phyloP scores from a whole-genome alignment of 2,329 filamentous ascomycete species.

The Zymoseptoria passerinii region DNA sequence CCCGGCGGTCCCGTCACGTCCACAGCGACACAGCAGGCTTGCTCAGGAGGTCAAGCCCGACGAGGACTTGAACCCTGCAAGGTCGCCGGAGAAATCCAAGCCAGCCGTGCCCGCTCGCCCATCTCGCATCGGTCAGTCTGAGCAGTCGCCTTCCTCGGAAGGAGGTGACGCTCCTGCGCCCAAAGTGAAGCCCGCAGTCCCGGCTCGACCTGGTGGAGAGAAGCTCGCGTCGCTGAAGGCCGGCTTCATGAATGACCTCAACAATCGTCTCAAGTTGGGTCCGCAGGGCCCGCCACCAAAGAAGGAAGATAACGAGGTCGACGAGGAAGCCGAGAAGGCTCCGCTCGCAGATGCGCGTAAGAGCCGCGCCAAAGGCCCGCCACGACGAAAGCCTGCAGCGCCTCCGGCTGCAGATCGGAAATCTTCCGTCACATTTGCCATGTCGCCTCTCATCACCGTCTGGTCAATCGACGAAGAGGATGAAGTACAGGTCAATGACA shows the following conservation, averaged over 20 bases:
- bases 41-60: constrained; percentile 25
- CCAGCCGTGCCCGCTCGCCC: constrained; percentile 55
- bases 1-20: constrained; percentile 26
- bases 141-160: constrained; percentile 19
- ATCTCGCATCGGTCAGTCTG: constrained; percentile 42
- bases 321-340: constrained; percentile 57
- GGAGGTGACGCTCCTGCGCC: constrained; percentile 30
- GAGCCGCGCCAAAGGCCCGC: constrained; percentile 78
- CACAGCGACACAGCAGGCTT: constrained; percentile 24
- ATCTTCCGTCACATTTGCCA: constrained; percentile 38
- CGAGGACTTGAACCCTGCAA: constrained; percentile 37
- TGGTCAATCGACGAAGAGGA: constrained; percentile 39
- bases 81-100: constrained; percentile 52
- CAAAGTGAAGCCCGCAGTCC: constrained; percentile 77
- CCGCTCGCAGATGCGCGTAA: constrained; percentile 87
- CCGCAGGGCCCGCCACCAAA: constrained; percentile 61
- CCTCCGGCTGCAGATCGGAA: constrained; percentile 48
- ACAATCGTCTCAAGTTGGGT: constrained; percentile 78
- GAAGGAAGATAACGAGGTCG: constrained; percentile 51
- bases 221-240: constrained; percentile 90
- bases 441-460: constrained; percentile 31
- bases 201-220: constrained; percentile 64
- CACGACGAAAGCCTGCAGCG: constrained; percentile 59
- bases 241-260: constrained; percentile 86
- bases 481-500: constrained; percentile 22